These are phyloP conservation scores for Postia placenta DNA, from an alignment of 768 basidiomycete species.

Conservation along the genomic window DNA sequence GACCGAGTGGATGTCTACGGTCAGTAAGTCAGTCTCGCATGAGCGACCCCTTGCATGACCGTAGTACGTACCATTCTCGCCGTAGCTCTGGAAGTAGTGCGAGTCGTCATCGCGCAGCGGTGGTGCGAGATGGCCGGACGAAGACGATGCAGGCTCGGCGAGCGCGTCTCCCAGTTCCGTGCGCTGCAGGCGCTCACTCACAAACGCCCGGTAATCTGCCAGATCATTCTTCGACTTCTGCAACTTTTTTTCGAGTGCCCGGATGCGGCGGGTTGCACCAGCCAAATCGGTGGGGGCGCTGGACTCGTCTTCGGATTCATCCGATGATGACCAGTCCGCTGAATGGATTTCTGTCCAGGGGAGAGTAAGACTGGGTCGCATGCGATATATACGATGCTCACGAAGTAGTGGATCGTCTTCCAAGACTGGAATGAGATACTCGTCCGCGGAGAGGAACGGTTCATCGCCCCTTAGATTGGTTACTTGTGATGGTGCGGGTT, in stretches of 20 bases:
- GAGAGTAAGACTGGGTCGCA: background rate
- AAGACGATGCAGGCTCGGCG: conserved; percentile 25
- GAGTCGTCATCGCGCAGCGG: conserved; percentile 78
- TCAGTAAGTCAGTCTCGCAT: too few species aligned
- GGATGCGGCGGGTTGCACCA: conserved; percentile 40
- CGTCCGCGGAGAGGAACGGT: conserved; percentile 64
- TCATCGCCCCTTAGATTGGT: conserved; percentile 50
- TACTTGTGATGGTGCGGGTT: conserved; percentile 40
- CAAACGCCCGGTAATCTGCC: conserved; percentile 51
- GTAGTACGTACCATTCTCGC: conserved; percentile 65
- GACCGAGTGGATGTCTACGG: conserved; percentile 83
- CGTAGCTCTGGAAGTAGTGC: conserved; percentile 91
- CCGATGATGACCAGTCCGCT: conserved; percentile 75
- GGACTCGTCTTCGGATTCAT: conserved; percentile 40
- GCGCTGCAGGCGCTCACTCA: conserved; percentile 48
- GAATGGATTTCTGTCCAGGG: conserved; percentile 43
- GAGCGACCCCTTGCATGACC: too few species aligned
- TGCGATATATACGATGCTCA: conserved; percentile 32
- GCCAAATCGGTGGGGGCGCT: conserved; percentile 25
- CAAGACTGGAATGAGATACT: conserved; percentile 74
- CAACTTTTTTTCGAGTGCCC: conserved; percentile 56
- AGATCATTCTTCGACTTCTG: conserved; percentile 53
- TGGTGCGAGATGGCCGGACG: conserved; percentile 18
- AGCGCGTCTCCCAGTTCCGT: conserved; percentile 37
- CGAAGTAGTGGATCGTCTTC: conserved; percentile 89